A percentile compares a stretch with the other conserved stretches of the same genome.
These are phyloP conservation scores for Mallotus repandus DNA, from an alignment of 441 rosid species.

Conservation along the genomic window DNA sequence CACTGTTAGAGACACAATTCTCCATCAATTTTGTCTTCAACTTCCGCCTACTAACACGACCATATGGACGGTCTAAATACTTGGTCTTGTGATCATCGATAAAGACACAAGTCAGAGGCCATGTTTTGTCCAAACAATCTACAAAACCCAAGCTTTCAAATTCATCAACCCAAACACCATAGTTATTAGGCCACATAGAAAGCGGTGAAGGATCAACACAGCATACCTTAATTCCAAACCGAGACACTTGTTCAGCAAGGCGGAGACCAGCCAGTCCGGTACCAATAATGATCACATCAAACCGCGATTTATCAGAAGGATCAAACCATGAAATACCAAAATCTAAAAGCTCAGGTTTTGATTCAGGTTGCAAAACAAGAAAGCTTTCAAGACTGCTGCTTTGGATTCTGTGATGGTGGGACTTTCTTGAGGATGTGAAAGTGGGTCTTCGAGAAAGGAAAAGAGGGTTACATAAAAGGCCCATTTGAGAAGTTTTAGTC, in stretches of 20 bases:
- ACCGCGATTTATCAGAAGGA: constrained; percentile 33
- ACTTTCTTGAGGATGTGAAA: constrained; percentile 12
- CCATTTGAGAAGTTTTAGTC: constrained; percentile 9
- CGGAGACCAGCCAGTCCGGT: constrained; percentile 71
- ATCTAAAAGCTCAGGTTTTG: constrained; percentile 33
- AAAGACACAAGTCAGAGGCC: constrained; percentile 54
- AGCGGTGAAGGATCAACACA: constrained; percentile 72
- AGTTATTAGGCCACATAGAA: constrained; percentile 59
- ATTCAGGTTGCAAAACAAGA: constrained; percentile 46
- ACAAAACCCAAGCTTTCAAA: constrained; percentile 50
- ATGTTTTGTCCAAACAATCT: constrained; percentile 55
- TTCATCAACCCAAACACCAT: constrained; percentile 82
- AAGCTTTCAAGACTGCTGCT: constrained; percentile 40
- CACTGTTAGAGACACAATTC: constrained; percentile 45
- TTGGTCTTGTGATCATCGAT: constrained; percentile 47
- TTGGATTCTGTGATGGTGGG: constrained; percentile 18
- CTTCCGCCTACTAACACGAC: constrained; percentile 50
- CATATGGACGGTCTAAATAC: constrained; percentile 57
- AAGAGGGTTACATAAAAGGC: constrained; percentile 6
- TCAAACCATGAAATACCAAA: constrained; percentile 42
- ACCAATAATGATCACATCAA: constrained; percentile 58
- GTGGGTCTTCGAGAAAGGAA: constrained; percentile 19
- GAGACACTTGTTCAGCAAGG: constrained; percentile 57
- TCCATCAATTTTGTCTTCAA: constrained; percentile 49
- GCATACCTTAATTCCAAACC: constrained; percentile 57